Base-by-base conservation (phyloP, 2,329 filamentous ascomycete species). In the Remersonia thermophila region DNA sequence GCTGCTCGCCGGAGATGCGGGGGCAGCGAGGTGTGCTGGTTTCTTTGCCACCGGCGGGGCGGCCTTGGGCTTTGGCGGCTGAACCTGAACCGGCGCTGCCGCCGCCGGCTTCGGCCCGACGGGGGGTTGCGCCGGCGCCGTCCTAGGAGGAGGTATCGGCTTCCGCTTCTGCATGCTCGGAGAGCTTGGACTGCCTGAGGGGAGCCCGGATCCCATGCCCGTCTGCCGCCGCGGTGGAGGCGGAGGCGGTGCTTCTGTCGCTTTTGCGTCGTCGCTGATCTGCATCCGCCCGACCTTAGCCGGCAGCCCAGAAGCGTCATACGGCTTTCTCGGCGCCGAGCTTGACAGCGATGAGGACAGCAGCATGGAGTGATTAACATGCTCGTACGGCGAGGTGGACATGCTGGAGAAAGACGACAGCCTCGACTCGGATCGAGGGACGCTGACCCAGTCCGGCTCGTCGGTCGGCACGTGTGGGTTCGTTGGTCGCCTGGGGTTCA, bases 361-460 rank as follows among this genome's bases (percentile, higher is more conserved):
- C 28, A 65, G 44, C 18, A 55, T 60, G 3, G 71, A 69, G 34
- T 69, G 58, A 40, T 63, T 67, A 39, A 75, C 62, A 39, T 75
- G 67, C 45, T 76, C 72, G 44, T 71, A 76, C 2, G 69, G 70
- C 14, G 69, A 76, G 36, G 65, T 73, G 8, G 71, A 75, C 41
- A 76, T 65, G 51, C 66, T 73, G 2, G 68, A 72, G 42, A 65
- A 63, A 0, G 69, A 62, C 1, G 69, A 71, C 20, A 70, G 55
- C 27, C 68, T 65, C 12, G 71, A 71, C 29, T 66, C 62, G 3
- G 67, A 60, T 23, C 71, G 61, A 15, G 73, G 67, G 5, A 80
- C 64, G 3, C 69, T 69, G 29, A 93, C 75, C 91, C 91, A 96
- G 51, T 95, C 87, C 8, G 80, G 73, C 55, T 93, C 83, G 23